Conservation (phyloP, 495 filamentous ascomycete genomes). For the Monascus purpureus region DNA sequence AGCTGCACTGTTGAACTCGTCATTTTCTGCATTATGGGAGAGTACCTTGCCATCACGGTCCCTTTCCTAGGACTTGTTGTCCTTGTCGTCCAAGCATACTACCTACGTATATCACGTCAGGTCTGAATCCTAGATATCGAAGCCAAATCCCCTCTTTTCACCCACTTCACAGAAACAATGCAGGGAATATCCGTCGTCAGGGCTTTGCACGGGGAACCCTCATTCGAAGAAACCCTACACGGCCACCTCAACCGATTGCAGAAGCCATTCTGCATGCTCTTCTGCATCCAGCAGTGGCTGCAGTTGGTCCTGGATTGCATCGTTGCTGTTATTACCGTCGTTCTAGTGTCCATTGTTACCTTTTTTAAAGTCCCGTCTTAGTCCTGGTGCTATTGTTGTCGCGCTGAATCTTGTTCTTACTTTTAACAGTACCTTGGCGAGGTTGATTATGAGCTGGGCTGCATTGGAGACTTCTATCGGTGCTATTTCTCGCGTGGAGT, state of each 20-base stretch:
- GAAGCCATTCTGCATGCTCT: constrained; percentile 27
- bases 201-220: constrained; percentile 26
- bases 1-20: constrained; percentile 7
- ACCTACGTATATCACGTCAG: constrained; percentile 47
- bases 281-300: constrained; percentile 30
- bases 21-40: constrained; percentile 12
- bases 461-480: constrained; percentile 13
- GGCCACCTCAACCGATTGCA: constrained; percentile 20
- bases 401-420: constrained; percentile 10
- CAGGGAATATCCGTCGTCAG: constrained; percentile 29
- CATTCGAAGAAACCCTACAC: constrained; percentile 9
- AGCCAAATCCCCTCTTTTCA: constrained; percentile 49
- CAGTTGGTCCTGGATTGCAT: constrained; percentile 25
- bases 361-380: constrained; percentile 6
- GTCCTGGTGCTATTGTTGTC: constrained; percentile 8
- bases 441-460: constrained; percentile 7
- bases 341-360: constrained; percentile 8
- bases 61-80: constrained; percentile 16
- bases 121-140: constrained; percentile 44
- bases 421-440: constrained; percentile 5
- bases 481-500: constrained; percentile 10
- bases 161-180: constrained; percentile 52
- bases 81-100: constrained; percentile 38
- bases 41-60: constrained; percentile 10
- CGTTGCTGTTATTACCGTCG: constrained; percentile 20